A percentile compares a stretch with the other conserved stretches of the same genome.
phyloP scores from a whole-genome alignment of 2,329 filamentous ascomycete genomes.

The Proliferodiscus dingleyae region DNA sequence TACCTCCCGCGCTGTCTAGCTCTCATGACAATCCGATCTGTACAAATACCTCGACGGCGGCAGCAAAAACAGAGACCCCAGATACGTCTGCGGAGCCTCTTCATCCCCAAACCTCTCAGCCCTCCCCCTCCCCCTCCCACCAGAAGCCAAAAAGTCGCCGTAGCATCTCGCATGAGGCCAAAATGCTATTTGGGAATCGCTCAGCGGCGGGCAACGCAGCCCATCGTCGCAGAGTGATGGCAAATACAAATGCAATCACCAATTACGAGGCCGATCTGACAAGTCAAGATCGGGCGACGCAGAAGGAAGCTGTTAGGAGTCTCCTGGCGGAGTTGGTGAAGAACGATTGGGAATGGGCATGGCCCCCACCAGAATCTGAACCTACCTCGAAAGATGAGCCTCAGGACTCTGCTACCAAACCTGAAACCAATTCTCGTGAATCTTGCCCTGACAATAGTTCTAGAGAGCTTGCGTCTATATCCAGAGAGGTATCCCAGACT shows the following conservation, averaged over 20 bases:
- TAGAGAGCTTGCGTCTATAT: too few species aligned
- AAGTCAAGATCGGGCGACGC: constrained; percentile 56
- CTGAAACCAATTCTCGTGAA: background rate
- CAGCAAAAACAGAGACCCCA: too few species aligned
- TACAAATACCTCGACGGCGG: too few species aligned
- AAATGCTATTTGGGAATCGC: constrained; percentile 23
- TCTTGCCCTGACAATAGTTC: too few species aligned
- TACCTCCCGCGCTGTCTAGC: background rate
- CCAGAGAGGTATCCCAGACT: too few species aligned
- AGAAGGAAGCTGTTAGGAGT: constrained; percentile 57
- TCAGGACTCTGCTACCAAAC: background rate
- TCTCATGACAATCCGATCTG: too few species aligned
- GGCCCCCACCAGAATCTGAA: constrained; percentile 39
- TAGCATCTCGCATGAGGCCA: constrained; percentile 12
- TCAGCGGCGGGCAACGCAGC: constrained; percentile 10
- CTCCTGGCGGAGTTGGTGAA: constrained; percentile 50
- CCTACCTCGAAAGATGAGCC: too few species aligned
- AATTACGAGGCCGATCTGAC: constrained; percentile 54
- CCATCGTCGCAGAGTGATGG: constrained; percentile 24
- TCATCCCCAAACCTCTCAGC: background rate
- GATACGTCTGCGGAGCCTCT: background rate
- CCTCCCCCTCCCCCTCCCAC: constrained; percentile 6
- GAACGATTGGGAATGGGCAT: constrained; percentile 56
- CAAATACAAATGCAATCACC: constrained; percentile 35
- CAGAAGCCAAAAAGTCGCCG: constrained; percentile 4